Base-by-base conservation (phyloP, 176 grass and related monocot species). In the Oryza glaberrima region DNA sequence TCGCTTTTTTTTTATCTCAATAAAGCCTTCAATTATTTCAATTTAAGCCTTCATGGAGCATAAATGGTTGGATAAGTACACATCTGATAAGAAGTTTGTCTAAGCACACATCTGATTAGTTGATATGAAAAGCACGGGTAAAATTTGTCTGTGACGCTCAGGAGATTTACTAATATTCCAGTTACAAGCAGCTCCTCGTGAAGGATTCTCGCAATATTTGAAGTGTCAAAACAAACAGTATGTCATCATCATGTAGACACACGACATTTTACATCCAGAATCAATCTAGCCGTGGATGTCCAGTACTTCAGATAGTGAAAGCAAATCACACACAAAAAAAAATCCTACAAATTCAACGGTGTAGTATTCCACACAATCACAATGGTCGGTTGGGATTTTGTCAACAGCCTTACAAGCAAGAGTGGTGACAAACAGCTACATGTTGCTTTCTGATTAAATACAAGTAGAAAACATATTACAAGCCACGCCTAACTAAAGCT, bases 401-500 rank as follows among this genome's bases (percentile, higher is more conserved):
- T 22, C 28, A 74, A 66, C 28, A 25, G 6, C 0, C 17, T 61
- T 23, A 75, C 17, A 9, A 54, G 61, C 5, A 46, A 40, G 44
- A 76, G 45, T 11, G 28, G 71, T 54, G 28, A 67, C 11, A 85
- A 54, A 25, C 41, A 81, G 23, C 61, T 56, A 75, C 22, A 30
- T 0, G 14, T 32, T 65, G 40, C 8, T 40, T 43, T 65, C 49
- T 85, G 15, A 77, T 76, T 69, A 85, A 77, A 85, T 77, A 85
- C 65, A 77, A 19, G 9, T 69, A 44, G 54, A 47, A 1, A 65
- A 34, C 36, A 54, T 16, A 67, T 17, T 46, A 66, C 49, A 41
- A n/a, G 68, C 63, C 77, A 72, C 17, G 70, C 47, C 74, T 70
- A 45, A 32, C 10, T 65, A 35, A 47, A 3, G 35, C 0, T 74